Base-by-base conservation (phyloP, 495 filamentous ascomycete species). In the Amphirosellinia nigrospora region DNA sequence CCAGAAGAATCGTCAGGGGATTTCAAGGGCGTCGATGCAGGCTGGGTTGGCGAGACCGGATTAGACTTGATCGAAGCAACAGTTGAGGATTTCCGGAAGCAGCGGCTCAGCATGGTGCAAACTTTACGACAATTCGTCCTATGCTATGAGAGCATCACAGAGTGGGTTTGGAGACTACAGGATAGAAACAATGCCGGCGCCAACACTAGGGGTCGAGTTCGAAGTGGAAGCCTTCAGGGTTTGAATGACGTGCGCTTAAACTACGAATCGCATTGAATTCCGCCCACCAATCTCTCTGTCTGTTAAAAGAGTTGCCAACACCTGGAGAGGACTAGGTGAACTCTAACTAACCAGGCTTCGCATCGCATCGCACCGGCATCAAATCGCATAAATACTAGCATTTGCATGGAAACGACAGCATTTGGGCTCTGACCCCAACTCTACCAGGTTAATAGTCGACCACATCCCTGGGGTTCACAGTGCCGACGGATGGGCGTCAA, bases 41-140 rank as follows among this genome's bases (percentile, higher is more conserved):
- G 70, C 62, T 84, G 82, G 82, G 64, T 84, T 62, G 75, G 79
- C 1, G 80, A 89, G 69, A 86, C 91, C 38, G 83, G 86, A 41
- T 69, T 91, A 2, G 96, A 99, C 79, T 80, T 98, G 68, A 87
- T 99, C 55, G 89, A 90, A 66, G 90, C 89, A 75, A 94, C 93
- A 0, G 95, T 99, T 5, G 90, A 93, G 71, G 93, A 98, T 75
- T 96, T 99, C 75, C 85, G 96, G 39, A 84, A 84, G 9, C 96
- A 99, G 80, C 83, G 96, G 67, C 80, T 97, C 8, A 97, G 94
- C 81, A 98, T 98, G 96, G 95, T 99, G 64, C 96, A 99, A 81
- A 97, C 92, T 73, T 82, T 99, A 70, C 88, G 93, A 70, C 96
- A 99, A 80, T 99, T 91, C 80, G 95, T 97, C 65, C 87, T 99